Conservation (phyloP, 768 basidiomycete genomes). For the Pisolithus microcarpus region DNA sequence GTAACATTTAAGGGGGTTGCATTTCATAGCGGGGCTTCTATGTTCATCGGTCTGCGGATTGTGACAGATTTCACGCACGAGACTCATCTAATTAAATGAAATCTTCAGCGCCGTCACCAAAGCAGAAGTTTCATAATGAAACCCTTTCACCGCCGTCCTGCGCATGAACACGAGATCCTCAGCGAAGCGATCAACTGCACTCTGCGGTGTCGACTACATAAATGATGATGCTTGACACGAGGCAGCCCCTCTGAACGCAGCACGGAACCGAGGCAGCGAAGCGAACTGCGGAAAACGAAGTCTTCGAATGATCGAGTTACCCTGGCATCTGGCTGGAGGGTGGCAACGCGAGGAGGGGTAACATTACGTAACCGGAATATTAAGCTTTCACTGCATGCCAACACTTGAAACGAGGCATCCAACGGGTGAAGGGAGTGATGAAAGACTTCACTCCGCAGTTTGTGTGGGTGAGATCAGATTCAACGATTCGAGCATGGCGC, state of each 20-base stretch:
- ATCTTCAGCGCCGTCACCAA: not conserved
- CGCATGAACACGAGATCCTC: not conserved
- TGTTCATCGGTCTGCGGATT: conserved; percentile 6
- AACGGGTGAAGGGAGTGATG: not conserved
- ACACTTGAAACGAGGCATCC: conserved; percentile 11
- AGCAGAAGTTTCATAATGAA: not conserved
- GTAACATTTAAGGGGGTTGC: not conserved
- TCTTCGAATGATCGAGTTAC: not conserved
- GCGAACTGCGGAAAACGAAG: not conserved
- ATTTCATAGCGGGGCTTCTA: conserved; percentile 5
- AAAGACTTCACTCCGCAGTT: conserved; percentile 23
- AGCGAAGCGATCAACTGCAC: not conserved
- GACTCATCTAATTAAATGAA: not conserved
- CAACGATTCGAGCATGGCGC: not conserved
- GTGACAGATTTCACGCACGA: conserved; percentile 8
- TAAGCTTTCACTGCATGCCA: conserved; percentile 6
- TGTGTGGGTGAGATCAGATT: conserved; percentile 16
- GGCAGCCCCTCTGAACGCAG: not conserved
- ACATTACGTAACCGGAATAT: conserved; percentile 14
- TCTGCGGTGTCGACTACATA: not conserved
- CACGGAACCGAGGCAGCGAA: not conserved
- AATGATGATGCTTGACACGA: not conserved
- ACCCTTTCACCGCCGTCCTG: not conserved
- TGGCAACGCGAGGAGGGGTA: conserved; percentile 5
- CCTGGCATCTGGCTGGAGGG: not conserved